Evolutionary conservation across 2,329 filamentous ascomycete genomes (phyloP).

Genomic region (Claviceps sp.): DNA sequence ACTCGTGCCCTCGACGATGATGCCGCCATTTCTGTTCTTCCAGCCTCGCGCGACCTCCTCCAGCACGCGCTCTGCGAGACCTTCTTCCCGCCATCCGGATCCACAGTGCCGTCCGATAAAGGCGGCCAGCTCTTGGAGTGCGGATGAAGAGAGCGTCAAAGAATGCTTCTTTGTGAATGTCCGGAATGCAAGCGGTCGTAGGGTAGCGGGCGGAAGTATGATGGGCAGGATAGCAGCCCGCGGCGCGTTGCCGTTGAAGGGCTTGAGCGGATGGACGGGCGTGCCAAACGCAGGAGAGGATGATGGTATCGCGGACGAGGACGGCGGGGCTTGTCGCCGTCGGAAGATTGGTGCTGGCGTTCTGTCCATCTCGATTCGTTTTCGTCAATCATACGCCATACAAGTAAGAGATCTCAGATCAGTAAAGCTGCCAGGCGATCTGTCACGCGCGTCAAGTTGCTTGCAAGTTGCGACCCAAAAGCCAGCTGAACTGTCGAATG

Average conservation of each 20-base stretch:
- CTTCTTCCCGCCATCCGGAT: conserved; percentile 91
- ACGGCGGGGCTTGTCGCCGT: conserved; percentile 18
- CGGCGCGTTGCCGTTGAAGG: conserved; percentile 39
- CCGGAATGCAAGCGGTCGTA: conserved; percentile 83
- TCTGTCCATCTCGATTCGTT: conserved; percentile 19
- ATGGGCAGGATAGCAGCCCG: conserved; percentile 69
- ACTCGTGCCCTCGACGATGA: conserved; percentile 77
- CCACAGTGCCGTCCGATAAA: conserved; percentile 93
- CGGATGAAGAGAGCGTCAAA: conserved; percentile 76
- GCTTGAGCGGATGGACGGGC: conserved; percentile 63
- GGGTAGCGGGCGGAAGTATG: conserved; percentile 69
- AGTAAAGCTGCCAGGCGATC: background rate
- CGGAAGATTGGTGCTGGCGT: conserved; percentile 26
- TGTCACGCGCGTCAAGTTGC: background rate
- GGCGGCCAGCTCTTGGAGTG: conserved; percentile 67
- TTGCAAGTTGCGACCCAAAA: background rate
- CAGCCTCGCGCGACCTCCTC: conserved; percentile 85
- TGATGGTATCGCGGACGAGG: conserved; percentile 57
- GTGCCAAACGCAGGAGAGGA: conserved; percentile 87
- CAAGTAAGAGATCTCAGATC: too few relatives aligned
- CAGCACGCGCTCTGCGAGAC: conserved; percentile 78
- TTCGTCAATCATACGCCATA: too few relatives aligned
- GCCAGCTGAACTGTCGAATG: background rate
- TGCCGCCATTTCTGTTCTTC: conserved; percentile 79
- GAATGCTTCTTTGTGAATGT: conserved; percentile 98